These are phyloP conservation scores for Candida vartiovaarae DNA, from an alignment of 805 yeast species.

Conservation along the genomic window DNA sequence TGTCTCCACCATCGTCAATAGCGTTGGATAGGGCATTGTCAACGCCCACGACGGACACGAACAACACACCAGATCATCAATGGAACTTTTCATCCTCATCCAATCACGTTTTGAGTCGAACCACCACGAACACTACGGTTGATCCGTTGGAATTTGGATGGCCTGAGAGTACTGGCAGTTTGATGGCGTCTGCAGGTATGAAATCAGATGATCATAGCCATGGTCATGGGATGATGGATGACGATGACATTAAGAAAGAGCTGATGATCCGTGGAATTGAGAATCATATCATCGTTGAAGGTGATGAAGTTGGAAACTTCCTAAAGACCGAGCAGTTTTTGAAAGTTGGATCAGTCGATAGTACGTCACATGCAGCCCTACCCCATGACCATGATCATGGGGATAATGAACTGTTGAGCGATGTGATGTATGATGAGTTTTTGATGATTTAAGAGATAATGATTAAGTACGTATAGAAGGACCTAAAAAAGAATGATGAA, in stretches of 20 bases:
- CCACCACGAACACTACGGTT: conserved; percentile 18
- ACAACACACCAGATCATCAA: too few relatives aligned
- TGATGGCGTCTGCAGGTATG: too few relatives aligned
- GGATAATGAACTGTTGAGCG: neutral
- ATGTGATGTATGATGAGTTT: conserved; percentile 12
- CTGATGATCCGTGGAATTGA: conserved; percentile 1
- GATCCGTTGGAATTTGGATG: conserved; percentile 13
- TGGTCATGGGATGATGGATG: neutral
- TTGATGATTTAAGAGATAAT: conserved; percentile 7
- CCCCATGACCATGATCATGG: too few relatives aligned
- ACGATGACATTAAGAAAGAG: conserved; percentile 2
- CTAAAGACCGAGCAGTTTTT: conserved; percentile 1
- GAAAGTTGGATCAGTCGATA: neutral
- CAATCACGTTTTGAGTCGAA: conserved; percentile 4
- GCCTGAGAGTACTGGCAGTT: conserved; percentile 1
- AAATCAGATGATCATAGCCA: too few relatives aligned
- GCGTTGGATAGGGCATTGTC: conserved; percentile 3
- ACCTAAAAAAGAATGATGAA: neutral
- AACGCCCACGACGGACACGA: neutral
- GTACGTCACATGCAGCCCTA: too few relatives aligned
- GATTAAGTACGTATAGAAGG: too few relatives aligned
- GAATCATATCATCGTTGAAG: conserved; percentile 6
- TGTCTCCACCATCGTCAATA: conserved; percentile 7
- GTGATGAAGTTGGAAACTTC: conserved; percentile 4
- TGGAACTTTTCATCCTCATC: too few relatives aligned